phyloP scores from a whole-genome alignment of 495 filamentous ascomycete species.

The Tuber borchii region DNA sequence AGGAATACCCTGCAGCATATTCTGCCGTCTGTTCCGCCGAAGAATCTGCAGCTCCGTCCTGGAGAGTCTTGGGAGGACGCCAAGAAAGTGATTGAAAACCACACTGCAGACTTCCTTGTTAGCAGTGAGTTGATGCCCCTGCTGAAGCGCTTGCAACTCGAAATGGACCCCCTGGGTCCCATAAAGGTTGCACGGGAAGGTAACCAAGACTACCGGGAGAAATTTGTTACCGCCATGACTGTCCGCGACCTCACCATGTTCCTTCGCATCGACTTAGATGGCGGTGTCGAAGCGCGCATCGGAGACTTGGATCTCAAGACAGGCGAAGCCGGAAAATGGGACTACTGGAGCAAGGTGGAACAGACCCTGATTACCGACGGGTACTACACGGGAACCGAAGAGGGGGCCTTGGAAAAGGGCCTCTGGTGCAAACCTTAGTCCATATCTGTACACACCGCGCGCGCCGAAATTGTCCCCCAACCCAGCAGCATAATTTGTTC shows the following conservation, averaged over 20 bases:
- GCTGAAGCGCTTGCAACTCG: conserved; percentile 49
- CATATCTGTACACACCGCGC: background rate
- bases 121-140: conserved; percentile 41
- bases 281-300: conserved; percentile 61
- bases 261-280: conserved; percentile 52
- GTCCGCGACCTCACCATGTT: conserved; percentile 82
- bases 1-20: conserved; percentile 41
- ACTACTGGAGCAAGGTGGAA: conserved; percentile 68
- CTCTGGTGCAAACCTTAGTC: conserved; percentile 23
- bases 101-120: conserved; percentile 30
- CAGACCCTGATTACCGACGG: conserved; percentile 57
- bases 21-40: conserved; percentile 23
- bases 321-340: conserved; percentile 57
- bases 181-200: conserved; percentile 7
- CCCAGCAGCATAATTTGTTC: background rate
- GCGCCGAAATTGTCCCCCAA: background rate
- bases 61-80: conserved; percentile 18
- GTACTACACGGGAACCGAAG: conserved; percentile 62
- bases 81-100: conserved; percentile 10
- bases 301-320: conserved; percentile 87
- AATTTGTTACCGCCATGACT: conserved; percentile 62
- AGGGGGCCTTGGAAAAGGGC: conserved; percentile 23
- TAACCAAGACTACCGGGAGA: conserved; percentile 10
- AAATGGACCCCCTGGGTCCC: conserved; percentile 48
- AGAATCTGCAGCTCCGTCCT: conserved; percentile 6